A percentile compares a stretch with the other conserved stretches of the same genome.
Conservation (phyloP, 139 green algal species). For the Micromonas pusilla region DNA sequence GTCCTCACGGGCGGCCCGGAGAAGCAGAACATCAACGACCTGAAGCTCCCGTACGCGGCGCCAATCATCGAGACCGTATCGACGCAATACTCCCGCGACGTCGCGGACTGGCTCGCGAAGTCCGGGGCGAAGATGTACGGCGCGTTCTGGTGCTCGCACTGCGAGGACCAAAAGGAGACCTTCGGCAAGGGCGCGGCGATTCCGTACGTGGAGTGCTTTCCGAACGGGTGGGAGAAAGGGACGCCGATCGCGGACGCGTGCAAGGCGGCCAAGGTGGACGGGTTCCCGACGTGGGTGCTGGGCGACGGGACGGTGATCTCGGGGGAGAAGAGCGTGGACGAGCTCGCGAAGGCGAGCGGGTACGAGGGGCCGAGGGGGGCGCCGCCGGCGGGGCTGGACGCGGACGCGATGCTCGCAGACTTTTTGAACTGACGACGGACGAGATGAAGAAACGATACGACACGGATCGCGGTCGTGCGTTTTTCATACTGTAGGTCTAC, state of each 20-base stretch:
- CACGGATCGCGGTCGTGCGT: too few relatives aligned
- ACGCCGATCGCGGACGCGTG: slow-evolving; percentile 55
- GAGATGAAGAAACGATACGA: too few relatives aligned
- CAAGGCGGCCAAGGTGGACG: slow-evolving; percentile 63
- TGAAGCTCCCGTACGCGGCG: slow-evolving; percentile 36
- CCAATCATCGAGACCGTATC: slow-evolving; percentile 39
- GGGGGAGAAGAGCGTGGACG: slow-evolving; percentile 55
- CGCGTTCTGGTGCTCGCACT: slow-evolving; percentile 97
- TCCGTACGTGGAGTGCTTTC: slow-evolving; percentile 98
- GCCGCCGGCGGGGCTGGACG: not conserved
- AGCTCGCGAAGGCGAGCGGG: slow-evolving; percentile 43
- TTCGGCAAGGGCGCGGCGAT: slow-evolving; percentile 82
- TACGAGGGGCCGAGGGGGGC: slow-evolving; percentile 11
- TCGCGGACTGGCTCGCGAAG: slow-evolving; percentile 58
- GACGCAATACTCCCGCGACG: slow-evolving; percentile 20
- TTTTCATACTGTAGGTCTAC: too few relatives aligned
- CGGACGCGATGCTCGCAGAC: not conserved
- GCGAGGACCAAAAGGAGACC: slow-evolving; percentile 55
- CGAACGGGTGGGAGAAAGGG: slow-evolving; percentile 61
- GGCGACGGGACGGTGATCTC: slow-evolving; percentile 52
- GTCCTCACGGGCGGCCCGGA: not conserved
- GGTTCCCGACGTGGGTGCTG: slow-evolving; percentile 96
- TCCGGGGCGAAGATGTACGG: slow-evolving; percentile 91
- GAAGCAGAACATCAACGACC: slow-evolving; percentile 8
- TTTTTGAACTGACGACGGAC: too few relatives aligned